Base-by-base conservation (phyloP, 306 rosid genomes). In the Malus domestica region DNA sequence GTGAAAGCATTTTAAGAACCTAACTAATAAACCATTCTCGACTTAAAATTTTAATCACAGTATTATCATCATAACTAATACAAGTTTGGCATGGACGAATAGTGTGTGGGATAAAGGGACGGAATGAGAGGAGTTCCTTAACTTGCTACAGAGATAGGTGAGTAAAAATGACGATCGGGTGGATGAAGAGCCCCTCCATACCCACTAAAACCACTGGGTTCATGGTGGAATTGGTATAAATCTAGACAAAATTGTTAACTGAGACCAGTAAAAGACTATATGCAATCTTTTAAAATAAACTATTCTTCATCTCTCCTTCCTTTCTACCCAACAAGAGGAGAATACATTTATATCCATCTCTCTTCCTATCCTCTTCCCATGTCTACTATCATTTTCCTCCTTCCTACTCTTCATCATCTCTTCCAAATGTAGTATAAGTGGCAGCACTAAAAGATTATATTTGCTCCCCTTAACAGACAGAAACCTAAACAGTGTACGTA, bases 401-500 rank as follows among this genome's bases (percentile, higher is more conserved):
- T 52, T 19, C 23, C 16, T 30, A 51, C 15, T 10, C 33, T 27
- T 18, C n/a, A 54, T 32, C n/a, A 22, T 16, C 30, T 20, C 75
- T 12, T 71, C 12, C 42, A 74, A 77, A 69, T 30, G 27, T 57
- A 57, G 62, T 51, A 71, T 52, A 72, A 33, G 66, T 72, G 35
- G 51, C 33, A n/a, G n/a, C 64, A 71, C 6, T 71, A 8, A 35
- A 59, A 19, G 4, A 22, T 54, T 68, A 67, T 10, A 4, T 8
- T 16, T 68, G 72, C 22, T 29, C 76, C 68, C 59, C 70, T 65
- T 63, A 77, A 77, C 25, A 42, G 67, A 16, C 54, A 71, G 75
- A 78, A 76, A n/a, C 20, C 52, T 42, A 13, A 22, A 30, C 49
- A 62, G 51, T 73, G 13, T 42, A 60, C 25, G 20, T 60, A 68